Percentiles rank a stretch among this genome's conserved stretches.
Conservation (phyloP, 352 stramenopile genomes). For the Globisporangium polare region DNA sequence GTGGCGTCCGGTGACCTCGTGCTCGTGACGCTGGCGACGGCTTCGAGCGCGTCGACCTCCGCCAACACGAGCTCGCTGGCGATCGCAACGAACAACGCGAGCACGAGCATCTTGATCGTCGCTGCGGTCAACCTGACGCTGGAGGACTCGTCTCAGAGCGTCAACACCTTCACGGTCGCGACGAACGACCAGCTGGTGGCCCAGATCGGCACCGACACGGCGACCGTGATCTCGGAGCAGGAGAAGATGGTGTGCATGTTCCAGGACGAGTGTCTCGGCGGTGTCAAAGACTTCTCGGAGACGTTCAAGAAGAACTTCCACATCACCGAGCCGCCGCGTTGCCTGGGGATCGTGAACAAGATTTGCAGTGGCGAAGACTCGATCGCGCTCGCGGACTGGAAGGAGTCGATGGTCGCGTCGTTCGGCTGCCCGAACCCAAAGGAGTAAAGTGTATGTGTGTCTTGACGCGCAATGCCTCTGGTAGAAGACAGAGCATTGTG, state of each 20-base stretch:
- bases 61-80: conserved; percentile 1
- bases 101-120: conserved; percentile 4
- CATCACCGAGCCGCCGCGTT: conserved; percentile 30
- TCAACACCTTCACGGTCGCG: conserved; percentile 9
- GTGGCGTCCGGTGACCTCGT: conserved; percentile 8
- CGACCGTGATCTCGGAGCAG: conserved; percentile 2
- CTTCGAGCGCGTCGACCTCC: background rate
- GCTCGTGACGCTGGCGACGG: conserved; percentile 1
- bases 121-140: conserved; percentile 12
- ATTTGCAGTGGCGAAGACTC: conserved; percentile 29
- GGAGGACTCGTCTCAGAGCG: background rate
- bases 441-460: background rate
- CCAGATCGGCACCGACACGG: background rate
- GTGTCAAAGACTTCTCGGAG: conserved; percentile 33
- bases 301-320: conserved; percentile 44
- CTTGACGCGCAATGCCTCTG: too few relatives aligned
- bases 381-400: conserved; percentile 27
- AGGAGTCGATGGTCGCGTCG: conserved; percentile 26
- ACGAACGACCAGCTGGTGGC: conserved; percentile 9
- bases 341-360: conserved; percentile 39
- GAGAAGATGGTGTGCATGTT: conserved; percentile 50
- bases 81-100: background rate
- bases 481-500: too few relatives aligned
- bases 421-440: conserved; percentile 38
- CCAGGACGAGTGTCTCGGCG: conserved; percentile 46